phyloP scores from a whole-genome alignment of 1,139 yeast species.

The Candida sp. region DNA sequence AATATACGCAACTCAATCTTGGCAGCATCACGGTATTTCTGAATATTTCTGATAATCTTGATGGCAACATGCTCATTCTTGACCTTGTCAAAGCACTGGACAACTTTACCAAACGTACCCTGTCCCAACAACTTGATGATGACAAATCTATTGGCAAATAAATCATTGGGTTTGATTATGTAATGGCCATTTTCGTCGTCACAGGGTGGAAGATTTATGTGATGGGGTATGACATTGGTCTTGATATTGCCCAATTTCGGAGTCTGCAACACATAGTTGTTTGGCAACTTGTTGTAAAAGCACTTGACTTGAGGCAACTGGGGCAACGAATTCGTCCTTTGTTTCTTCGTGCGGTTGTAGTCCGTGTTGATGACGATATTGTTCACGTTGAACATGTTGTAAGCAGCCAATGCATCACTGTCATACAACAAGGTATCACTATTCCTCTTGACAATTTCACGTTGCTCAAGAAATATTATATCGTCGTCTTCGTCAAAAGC shows the following conservation, averaged over 20 bases:
- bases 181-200: constrained; percentile 89
- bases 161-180: constrained; percentile 61
- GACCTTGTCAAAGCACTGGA: constrained; percentile 66
- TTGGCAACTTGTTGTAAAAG: constrained; percentile 44
- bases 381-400: constrained; percentile 47
- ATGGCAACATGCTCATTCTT: constrained; percentile 79
- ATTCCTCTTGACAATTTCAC: constrained; percentile 32
- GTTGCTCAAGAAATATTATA: constrained; percentile 38
- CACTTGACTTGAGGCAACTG: constrained; percentile 64
- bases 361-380: constrained; percentile 18
- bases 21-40: constrained; percentile 85
- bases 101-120: constrained; percentile 98
- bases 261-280: constrained; percentile 39
- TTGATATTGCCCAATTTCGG: constrained; percentile 50
- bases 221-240: constrained; percentile 45
- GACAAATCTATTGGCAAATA: constrained; percentile 69
- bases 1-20: constrained; percentile 80
- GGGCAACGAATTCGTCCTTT: constrained; percentile 72
- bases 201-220: constrained; percentile 48
- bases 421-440: constrained; percentile 44
- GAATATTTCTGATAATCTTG: constrained; percentile 84
- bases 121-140: constrained; percentile 82
- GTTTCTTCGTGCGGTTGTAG: constrained; percentile 40
- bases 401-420: constrained; percentile 47
- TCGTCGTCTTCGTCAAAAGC: constrained; percentile 31